A percentile compares a stretch with the other conserved stretches of the same genome.
Conservation (phyloP, 352 stramenopile genomes). For the Elongisporangium undulatum region DNA sequence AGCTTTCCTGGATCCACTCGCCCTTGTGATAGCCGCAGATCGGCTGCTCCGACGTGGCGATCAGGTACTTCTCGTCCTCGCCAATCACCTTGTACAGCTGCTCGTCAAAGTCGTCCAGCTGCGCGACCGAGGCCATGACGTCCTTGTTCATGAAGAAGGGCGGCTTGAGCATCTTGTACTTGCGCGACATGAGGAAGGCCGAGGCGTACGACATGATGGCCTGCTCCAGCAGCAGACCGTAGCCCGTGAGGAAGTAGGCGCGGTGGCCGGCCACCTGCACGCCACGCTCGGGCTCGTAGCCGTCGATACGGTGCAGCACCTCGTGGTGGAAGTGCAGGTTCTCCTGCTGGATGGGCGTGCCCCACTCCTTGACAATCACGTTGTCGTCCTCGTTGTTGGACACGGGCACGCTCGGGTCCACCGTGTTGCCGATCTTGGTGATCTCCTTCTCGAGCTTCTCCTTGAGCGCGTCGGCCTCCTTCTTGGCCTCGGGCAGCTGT, state of each 20-base stretch:
- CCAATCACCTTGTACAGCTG: slow-evolving; percentile 98
- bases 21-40: slow-evolving; percentile 99
- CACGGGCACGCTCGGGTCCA: slow-evolving; percentile 95
- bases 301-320: slow-evolving; percentile 97
- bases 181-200: slow-evolving; percentile 92
- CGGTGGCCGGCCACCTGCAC: slow-evolving; percentile 96
- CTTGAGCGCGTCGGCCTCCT: slow-evolving; percentile 76
- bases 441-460: slow-evolving; percentile 72
- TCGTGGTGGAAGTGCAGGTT: slow-evolving; percentile 94
- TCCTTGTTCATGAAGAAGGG: slow-evolving; percentile 99
- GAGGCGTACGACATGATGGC: slow-evolving; percentile 99
- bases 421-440: slow-evolving; percentile 95
- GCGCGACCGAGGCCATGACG: slow-evolving; percentile 96
- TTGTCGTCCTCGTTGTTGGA: slow-evolving; percentile 97
- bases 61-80: slow-evolving; percentile 99
- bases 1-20: slow-evolving; percentile 85
- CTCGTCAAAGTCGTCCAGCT: slow-evolving; percentile 99
- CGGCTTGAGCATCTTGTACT: slow-evolving; percentile 98
- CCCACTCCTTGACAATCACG: slow-evolving; percentile 89
- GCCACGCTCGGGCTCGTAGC: slow-evolving; percentile 97
- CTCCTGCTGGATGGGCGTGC: slow-evolving; percentile 56
- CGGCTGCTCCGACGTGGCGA: slow-evolving; percentile 99
- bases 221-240: slow-evolving; percentile 98
- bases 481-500: slow-evolving; percentile 70
- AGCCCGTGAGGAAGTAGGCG: slow-evolving; percentile 99